Evolutionary conservation across 1,139 yeast species (phyloP).

Genomic region (Kodamaea ohmeri): DNA sequence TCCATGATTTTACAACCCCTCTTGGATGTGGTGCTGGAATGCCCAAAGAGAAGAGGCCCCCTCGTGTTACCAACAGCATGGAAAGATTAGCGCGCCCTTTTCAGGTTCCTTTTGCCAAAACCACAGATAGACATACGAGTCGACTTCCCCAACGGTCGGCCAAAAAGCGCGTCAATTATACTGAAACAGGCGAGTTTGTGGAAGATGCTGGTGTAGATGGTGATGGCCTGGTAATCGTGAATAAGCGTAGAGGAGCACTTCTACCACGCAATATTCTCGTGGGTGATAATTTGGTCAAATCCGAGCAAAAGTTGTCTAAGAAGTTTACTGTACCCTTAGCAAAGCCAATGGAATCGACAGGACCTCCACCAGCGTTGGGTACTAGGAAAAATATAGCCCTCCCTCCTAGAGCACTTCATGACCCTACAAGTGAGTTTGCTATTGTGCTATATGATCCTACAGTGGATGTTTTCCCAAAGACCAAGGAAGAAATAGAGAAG

Average conservation of each 20-base stretch:
- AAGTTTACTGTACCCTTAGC: constrained; percentile 54
- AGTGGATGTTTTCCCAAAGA: constrained; percentile 60
- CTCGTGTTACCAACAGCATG: constrained; percentile 35
- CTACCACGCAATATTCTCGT: constrained; percentile 39
- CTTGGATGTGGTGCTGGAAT: constrained; percentile 48
- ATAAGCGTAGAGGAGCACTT: constrained; percentile 45
- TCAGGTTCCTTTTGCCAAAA: constrained; percentile 39
- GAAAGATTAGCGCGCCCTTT: constrained; percentile 41
- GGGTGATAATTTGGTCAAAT: constrained; percentile 31
- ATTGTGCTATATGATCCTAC: constrained; percentile 95
- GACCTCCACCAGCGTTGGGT: constrained; percentile 71
- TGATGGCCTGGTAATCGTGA: constrained; percentile 27
- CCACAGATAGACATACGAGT: constrained; percentile 16
- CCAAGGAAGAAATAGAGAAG: constrained; percentile 38
- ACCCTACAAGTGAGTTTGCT: constrained; percentile 91
- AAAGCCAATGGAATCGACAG: constrained; percentile 21
- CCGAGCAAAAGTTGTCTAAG: constrained; percentile 34
- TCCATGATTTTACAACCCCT: constrained; percentile 43
- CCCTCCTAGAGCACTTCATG: constrained; percentile 88
- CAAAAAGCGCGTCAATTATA: constrained; percentile 31
- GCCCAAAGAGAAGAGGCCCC: constrained; percentile 41
- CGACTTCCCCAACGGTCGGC: constrained; percentile 26
- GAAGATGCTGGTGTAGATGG: constrained; percentile 25
- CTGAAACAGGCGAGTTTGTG: constrained; percentile 19
- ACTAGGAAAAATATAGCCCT: constrained; percentile 65